A percentile compares a stretch with the other conserved stretches of the same genome.
These are phyloP conservation scores for Eucalyptus pauciflora DNA, from an alignment of 345 rosid species.

Conservation along the genomic window DNA sequence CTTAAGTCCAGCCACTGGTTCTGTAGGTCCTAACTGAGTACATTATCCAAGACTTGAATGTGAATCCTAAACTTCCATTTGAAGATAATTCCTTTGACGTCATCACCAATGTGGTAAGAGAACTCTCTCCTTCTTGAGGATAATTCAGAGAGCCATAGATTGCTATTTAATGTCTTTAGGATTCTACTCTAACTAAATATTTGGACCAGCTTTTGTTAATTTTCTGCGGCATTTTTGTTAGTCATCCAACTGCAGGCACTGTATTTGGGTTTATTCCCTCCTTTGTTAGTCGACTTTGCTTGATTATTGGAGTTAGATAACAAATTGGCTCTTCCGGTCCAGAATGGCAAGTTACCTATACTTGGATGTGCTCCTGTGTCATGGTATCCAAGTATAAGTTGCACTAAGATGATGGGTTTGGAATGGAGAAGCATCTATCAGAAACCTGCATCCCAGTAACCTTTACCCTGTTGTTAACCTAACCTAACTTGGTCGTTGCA, in stretches of 20 bases:
- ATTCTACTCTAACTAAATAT: not conserved
- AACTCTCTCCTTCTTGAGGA: not conserved
- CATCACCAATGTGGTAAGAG: conserved; percentile 74
- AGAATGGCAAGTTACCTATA: not conserved
- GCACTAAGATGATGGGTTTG: not conserved
- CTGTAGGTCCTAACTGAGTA: conserved; percentile 65
- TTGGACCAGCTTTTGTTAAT: not conserved
- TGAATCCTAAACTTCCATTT: conserved; percentile 69
- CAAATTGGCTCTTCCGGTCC: not conserved
- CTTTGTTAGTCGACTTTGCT: not conserved
- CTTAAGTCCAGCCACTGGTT: not conserved
- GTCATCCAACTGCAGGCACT: not conserved
- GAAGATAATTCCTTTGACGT: conserved; percentile 76
- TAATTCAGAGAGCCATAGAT: not conserved
- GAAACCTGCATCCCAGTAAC: not conserved
- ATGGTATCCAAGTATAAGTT: not conserved
- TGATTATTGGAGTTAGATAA: not conserved
- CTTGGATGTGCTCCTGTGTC: not conserved
- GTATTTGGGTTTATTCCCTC: not conserved
- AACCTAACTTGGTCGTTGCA: not conserved
- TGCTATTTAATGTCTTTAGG: not conserved
- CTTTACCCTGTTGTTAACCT: not conserved
- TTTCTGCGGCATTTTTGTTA: not conserved
- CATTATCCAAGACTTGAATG: conserved; percentile 72
- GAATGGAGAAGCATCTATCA: not conserved